phyloP scores from a whole-genome alignment of 1,139 yeast genomes.

The Kurtzmaniella quercitrusa region DNA sequence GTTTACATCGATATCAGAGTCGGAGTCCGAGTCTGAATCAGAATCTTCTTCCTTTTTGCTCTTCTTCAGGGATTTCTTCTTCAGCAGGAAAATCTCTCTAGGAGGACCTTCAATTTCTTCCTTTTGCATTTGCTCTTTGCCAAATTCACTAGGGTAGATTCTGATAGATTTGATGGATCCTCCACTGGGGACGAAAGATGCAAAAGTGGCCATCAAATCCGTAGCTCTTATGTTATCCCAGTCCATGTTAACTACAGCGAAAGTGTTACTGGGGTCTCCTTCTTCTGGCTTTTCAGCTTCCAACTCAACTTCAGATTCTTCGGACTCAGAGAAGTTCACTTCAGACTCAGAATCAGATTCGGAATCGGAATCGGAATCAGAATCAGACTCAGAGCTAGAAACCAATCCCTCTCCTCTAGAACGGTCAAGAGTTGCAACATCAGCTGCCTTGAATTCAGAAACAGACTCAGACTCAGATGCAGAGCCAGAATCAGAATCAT shows the following conservation, averaged over 20 bases:
- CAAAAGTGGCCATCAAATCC: slow-evolving; percentile 86
- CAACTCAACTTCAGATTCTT: slow-evolving; percentile 50
- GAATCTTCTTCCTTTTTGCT: slow-evolving; percentile 18
- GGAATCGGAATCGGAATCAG: slow-evolving; percentile 27
- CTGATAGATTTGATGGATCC: slow-evolving; percentile 68
- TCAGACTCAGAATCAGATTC: slow-evolving; percentile 24
- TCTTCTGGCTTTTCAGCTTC: slow-evolving; percentile 64
- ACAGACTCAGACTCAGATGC: slow-evolving; percentile 13
- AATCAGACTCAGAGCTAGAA: slow-evolving; percentile 19
- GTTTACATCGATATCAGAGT: slow-evolving; percentile 42
- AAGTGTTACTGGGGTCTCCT: slow-evolving; percentile 76
- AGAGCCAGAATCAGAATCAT: slow-evolving; percentile 11
- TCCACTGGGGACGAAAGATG: slow-evolving; percentile 76
- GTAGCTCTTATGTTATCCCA: slow-evolving; percentile 91
- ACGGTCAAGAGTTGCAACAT: slow-evolving; percentile 36
- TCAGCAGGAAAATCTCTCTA: slow-evolving; percentile 62
- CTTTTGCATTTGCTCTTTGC: slow-evolving; percentile 85
- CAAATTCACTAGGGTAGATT: slow-evolving; percentile 90
- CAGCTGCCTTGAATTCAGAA: slow-evolving; percentile 8
- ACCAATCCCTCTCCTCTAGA: slow-evolving; percentile 65
- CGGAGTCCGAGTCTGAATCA: slow-evolving; percentile 42
- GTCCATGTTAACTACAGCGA: slow-evolving; percentile 94
- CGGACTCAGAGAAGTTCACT: slow-evolving; percentile 25
- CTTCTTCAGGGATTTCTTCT: slow-evolving; percentile 19
- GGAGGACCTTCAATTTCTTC: slow-evolving; percentile 96